Evolutionary conservation across 495 filamentous ascomycete species (phyloP), one percentile per base, ranked within the genome.

Genomic region (Sabuloglossum arenarium): DNA sequence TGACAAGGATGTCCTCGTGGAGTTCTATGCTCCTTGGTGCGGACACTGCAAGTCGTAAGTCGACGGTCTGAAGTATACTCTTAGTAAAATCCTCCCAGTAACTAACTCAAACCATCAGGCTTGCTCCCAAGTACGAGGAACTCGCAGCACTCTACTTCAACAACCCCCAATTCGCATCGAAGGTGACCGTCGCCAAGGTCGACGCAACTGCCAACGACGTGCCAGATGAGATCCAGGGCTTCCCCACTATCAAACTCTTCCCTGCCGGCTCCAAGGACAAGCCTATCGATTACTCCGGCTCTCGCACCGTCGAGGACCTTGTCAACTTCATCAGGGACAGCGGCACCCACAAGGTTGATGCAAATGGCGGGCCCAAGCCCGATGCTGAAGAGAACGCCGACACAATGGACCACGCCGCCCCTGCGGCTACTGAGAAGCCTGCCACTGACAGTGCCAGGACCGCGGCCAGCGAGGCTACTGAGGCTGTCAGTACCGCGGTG

Each of bases 1-100:
- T 66, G 76, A 84, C 60, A 95, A 97, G 79, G 91, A 99, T 71
- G 91, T 99, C 46, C 78, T 99, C 59, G 78, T 95, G 57, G 91
- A 99, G 74, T 99, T 95, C 77, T 99, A 93, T 69, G 91, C 91
- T 25, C 93, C 93, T 43, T 97, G 91, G 93, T 99, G 93, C 68
- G 91, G 91, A 61, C 91, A 98, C 78, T 98, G 91, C 84, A 98
- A 98, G 76, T 84, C 87, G 70, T 78, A 71, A 66, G 72, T 70
- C 31, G 46, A 14, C 5, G 10, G 1, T 9, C 31, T 49, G 25
- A 28, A 21, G 0, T 43, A 21, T 3, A 5, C 16, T 4, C n/a
- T 21, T 21, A 21, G 16, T 21, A 14, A 37, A 37, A 14, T 10
- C 19, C 21, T 43, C 21, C 10, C 16, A 39, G 27, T 25, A 16